Base-by-base conservation (phyloP, 2,329 filamentous ascomycete genomes). In the Clarireedia paspali region DNA sequence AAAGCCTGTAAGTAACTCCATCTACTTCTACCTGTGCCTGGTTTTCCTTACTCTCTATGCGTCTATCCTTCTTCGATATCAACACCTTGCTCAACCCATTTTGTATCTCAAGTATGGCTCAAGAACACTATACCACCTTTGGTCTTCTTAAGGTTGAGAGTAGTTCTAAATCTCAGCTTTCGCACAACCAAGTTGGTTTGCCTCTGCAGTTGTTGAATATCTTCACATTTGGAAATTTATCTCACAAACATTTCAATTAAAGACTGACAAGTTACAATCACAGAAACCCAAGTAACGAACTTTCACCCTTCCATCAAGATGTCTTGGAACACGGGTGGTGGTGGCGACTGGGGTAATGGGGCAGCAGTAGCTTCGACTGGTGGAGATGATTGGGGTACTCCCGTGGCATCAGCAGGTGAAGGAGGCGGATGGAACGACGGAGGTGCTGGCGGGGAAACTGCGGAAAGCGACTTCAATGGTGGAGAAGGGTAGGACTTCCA, bases 281-380 rank as follows among this genome's bases (percentile, higher is more conserved):
- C 27, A 56, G 53, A 26, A 45, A 17, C 27, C 26, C 6, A 40
- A 23, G 4, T 38, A 10, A 30, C 15, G 15, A 42, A 26, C n/a
- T 26, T 38, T 7, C 12, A 46, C n/a, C 20, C 47, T 24, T 44
- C 24, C 23, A 20, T 40, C 47, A 62, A 59, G 10, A 67, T 68
- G 66, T 64, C 64, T 55, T 68, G 65, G 65, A 62, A 64, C 23
- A 60, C 55, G 42, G 51, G 27, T 50, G 54, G 34, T 24, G 45
- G 50, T 47, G 59, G 50, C 20, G 57, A 56, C 6, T 57, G 55
- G 55, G 55, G 30, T 9, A 38, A 3, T 20, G 39, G 47, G 7
- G n/a, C 40, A 9, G 17, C 40, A 4, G 40, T 44, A 9, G 15
- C 40, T 20, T 24, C 27, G 10, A n/a, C 10, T 3, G 50, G 48